Base-by-base conservation (phyloP, 1,284 basidiomycete genomes). In the Cryptococcus sp. region DNA sequence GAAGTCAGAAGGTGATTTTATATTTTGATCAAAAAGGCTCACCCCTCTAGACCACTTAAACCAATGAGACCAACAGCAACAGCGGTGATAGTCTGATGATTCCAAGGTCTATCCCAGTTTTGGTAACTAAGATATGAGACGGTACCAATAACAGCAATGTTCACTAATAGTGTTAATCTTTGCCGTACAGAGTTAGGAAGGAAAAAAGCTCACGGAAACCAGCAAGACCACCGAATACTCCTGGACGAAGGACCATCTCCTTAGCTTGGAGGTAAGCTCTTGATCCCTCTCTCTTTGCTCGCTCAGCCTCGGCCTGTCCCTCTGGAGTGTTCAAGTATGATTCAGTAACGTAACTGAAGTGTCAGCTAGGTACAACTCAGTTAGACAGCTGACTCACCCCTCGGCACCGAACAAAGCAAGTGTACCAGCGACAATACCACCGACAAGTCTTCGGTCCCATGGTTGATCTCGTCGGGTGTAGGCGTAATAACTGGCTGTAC, bases 21-120 rank as follows among this genome's bases (percentile, higher is more conserved):
- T 3, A 3, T 38, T 4, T 2, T 33, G 2, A 38, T 10, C 13
- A 30, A 42, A 31, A 36, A 23, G 23, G 73, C 83, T 74, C 66
- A 89, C 85, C 85, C 85, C 79, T 90, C 88, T 43, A 83, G 80
- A 41, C 83, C 81, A 77, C 84, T 85, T 30, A 90, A 76, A 2
- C 83, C 79, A 23, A 87, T 61, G 5, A 92, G 73, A 13, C 86
- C 87, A 49, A 84, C 81, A 7, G 83, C 79, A 33, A 87, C 78
- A 6, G 83, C 82, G 30, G 84, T 84, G 5, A 91, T 82, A 8
- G 81, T 73, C 15, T 84, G 80, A 59, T 82, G 79, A 73, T 91
- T 87, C 89, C 89, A 91, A 11, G 83, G 83, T 56, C 76, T 74
- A 75, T 79, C 69, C 87, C 89, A 90, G 74, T 89, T 81, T 53